Percentiles rank a stretch among this genome's conserved stretches.
Conservation (phyloP, 2,329 filamentous ascomycete genomes). For the Myotisia sp. region DNA sequence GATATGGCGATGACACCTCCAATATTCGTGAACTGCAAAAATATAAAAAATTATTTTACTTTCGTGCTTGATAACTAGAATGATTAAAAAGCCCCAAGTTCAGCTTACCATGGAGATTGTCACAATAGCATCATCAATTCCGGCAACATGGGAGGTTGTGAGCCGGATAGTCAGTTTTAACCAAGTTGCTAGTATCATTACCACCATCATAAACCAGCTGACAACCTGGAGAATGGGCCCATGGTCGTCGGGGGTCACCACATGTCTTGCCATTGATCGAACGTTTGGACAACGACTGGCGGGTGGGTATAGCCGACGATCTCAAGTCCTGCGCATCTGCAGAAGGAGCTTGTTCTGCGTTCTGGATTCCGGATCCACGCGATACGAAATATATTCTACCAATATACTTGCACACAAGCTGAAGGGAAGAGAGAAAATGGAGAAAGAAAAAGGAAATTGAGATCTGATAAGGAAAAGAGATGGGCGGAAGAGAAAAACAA, state of each 20-base stretch:
- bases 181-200: conserved; percentile 3
- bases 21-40: conserved; percentile 1
- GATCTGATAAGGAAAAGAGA: too few relatives aligned
- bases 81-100: too few relatives aligned
- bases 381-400: too few relatives aligned
- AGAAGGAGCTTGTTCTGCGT: background rate
- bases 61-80: background rate
- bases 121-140: conserved; percentile 2
- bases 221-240: conserved; percentile 3
- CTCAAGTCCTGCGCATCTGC: background rate
- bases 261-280: too few relatives aligned
- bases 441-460: too few relatives aligned
- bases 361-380: too few relatives aligned
- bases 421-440: too few relatives aligned
- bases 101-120: background rate
- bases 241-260: conserved; percentile 5
- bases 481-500: too few relatives aligned
- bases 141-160: conserved; percentile 1
- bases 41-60: background rate
- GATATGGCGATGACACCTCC: conserved; percentile 5
- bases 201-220: conserved; percentile 3
- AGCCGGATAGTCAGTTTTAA: background rate
- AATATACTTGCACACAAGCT: too few relatives aligned
- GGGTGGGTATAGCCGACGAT: background rate
- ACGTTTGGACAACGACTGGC: too few relatives aligned